These are phyloP conservation scores for Cucumis cinereus DNA, from an alignment of 306 rosid species.

Conservation along the genomic window DNA sequence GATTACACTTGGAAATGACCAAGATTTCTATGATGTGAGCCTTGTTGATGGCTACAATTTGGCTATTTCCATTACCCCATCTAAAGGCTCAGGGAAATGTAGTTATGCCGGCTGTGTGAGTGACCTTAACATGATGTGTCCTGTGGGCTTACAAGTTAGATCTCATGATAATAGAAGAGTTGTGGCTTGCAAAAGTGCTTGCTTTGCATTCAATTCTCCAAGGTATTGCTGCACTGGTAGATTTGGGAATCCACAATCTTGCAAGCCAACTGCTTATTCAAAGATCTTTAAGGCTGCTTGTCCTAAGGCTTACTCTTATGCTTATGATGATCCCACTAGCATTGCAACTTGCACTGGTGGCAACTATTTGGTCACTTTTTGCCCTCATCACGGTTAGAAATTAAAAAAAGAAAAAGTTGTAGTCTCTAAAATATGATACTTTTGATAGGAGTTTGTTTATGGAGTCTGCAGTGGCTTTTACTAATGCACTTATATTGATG, in stretches of 20 bases:
- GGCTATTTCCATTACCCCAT: constrained; percentile 57
- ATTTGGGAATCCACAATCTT: constrained; percentile 69
- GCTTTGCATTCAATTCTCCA: constrained; percentile 74
- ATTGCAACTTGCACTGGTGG: constrained; percentile 72
- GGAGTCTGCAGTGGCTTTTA: constrained; percentile 1
- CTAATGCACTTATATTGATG: not conserved
- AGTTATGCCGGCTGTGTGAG: constrained; percentile 81
- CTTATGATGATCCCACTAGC: constrained; percentile 95
- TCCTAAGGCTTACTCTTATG: constrained; percentile 81
- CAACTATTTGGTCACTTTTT: constrained; percentile 66
- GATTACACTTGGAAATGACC: constrained; percentile 70
- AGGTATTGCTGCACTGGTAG: constrained; percentile 79
- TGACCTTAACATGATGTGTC: constrained; percentile 82
- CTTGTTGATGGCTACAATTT: constrained; percentile 90
- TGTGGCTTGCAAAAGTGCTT: constrained; percentile 82
- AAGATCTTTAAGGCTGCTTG: constrained; percentile 79
- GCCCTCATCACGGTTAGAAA: constrained; percentile 40
- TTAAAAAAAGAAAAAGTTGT: too few relatives aligned
- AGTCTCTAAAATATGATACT: not conserved
- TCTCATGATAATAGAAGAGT: constrained; percentile 45
- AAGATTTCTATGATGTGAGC: constrained; percentile 89
- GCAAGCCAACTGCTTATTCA: constrained; percentile 82
- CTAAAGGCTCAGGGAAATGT: constrained; percentile 72
- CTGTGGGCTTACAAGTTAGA: constrained; percentile 72
- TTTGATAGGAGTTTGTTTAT: not conserved